Evolutionary conservation across 768 basidiomycete genomes (phyloP).

Genomic region (Termitomyces sp.): DNA sequence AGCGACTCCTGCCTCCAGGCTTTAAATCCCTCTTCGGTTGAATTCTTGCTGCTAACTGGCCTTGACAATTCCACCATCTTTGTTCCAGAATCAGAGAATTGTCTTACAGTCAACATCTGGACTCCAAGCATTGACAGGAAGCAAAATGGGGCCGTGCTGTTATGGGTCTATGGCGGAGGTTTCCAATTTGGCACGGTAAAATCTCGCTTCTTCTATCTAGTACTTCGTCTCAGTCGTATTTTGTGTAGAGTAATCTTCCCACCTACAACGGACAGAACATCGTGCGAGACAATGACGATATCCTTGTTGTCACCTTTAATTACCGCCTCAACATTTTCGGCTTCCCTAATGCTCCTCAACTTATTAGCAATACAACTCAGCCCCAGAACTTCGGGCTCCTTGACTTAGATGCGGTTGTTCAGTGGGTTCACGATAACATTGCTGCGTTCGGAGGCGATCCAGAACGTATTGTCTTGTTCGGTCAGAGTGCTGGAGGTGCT

Average conservation of each 20-base stretch:
- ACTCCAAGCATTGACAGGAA: constrained; percentile 24
- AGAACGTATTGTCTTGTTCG: constrained; percentile 29
- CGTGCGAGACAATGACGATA: constrained; percentile 30
- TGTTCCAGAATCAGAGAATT: constrained; percentile 29
- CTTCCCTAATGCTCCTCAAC: constrained; percentile 33
- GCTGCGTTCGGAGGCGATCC: constrained; percentile 38
- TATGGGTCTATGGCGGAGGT: constrained; percentile 36
- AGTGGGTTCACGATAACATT: constrained; percentile 46
- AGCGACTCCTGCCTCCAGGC: constrained; percentile 27
- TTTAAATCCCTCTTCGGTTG: constrained; percentile 14
- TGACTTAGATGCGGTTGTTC: constrained; percentile 34
- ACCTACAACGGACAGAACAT: constrained; percentile 26
- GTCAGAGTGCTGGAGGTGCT: constrained; percentile 31
- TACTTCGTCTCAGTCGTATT: not conserved
- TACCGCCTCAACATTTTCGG: constrained; percentile 36
- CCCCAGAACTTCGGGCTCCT: constrained; percentile 35
- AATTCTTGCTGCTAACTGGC: constrained; percentile 22
- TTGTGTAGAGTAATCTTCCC: constrained; percentile 24
- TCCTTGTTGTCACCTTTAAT: constrained; percentile 31
- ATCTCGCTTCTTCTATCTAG: not conserved
- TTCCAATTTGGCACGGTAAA: constrained; percentile 32
- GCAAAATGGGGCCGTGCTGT: constrained; percentile 29
- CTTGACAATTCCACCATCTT: constrained; percentile 17
- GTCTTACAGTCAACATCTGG: constrained; percentile 34
- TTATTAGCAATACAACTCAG: constrained; percentile 14